Conservation (phyloP, 2,329 filamentous ascomycete species). For the Amesomyces nigricolor region DNA sequence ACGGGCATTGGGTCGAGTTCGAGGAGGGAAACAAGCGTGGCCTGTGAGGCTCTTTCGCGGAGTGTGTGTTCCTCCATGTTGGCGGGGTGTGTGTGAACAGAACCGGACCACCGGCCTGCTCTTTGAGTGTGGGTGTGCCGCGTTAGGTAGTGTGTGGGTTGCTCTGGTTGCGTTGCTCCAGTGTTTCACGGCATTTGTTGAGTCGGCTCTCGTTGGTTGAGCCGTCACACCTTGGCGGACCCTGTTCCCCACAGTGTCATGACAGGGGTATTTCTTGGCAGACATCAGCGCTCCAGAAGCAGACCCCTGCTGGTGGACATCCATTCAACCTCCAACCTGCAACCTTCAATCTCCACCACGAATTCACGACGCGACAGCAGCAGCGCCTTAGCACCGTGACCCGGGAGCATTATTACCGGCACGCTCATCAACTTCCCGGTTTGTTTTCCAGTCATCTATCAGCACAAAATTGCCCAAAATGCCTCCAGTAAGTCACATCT, state of each 20-base stretch:
- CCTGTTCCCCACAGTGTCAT: slow-evolving; percentile 1
- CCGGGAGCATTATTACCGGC: no score
- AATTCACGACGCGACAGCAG: background rate
- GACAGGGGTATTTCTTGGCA: slow-evolving; percentile 14
- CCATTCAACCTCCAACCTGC: background rate
- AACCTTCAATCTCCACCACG: background rate
- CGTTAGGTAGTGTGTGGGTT: background rate
- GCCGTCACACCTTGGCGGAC: slow-evolving; percentile 1
- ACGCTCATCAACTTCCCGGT: no score
- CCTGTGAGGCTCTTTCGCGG: slow-evolving; percentile 40
- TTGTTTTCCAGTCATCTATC: no score
- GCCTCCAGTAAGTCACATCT: slow-evolving; percentile 48
- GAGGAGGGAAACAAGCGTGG: slow-evolving; percentile 60
- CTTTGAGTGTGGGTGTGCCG: background rate
- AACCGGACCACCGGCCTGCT: slow-evolving; percentile 12
- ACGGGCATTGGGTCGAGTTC: slow-evolving; percentile 82
- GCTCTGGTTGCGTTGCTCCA: background rate
- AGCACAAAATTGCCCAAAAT: slow-evolving; percentile 33
- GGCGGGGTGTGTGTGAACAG: background rate
- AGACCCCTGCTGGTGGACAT: background rate
- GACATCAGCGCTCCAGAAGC: slow-evolving; percentile 5
- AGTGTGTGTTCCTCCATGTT: slow-evolving; percentile 35
- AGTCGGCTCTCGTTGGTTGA: slow-evolving; percentile 6
- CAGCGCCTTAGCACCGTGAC: background rate
- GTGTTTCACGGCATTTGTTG: slow-evolving; percentile 15